phyloP scores from a whole-genome alignment of 2,329 filamentous ascomycete species.

The Clarireedia sp. region DNA sequence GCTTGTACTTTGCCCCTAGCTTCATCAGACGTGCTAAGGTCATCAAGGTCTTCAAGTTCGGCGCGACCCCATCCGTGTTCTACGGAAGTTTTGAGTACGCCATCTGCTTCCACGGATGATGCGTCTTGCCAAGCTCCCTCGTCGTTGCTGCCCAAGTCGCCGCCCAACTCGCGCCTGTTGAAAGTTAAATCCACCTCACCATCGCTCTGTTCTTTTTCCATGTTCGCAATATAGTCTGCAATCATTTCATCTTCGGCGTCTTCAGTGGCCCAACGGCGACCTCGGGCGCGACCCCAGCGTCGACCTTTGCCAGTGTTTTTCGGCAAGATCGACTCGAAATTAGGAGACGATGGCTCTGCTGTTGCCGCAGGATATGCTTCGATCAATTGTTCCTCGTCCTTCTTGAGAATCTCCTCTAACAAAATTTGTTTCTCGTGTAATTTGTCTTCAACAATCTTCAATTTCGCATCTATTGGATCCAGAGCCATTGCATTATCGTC shows the following conservation, averaged over 20 bases:
- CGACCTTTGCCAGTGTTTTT: conserved; percentile 1
- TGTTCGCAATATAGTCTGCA: conserved; percentile 31
- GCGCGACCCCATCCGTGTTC: conserved; percentile 35
- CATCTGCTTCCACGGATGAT: conserved; percentile 4
- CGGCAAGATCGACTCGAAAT: conserved; percentile 6
- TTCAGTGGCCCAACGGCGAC: not conserved
- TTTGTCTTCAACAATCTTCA: conserved; percentile 25
- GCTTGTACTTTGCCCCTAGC: conserved; percentile 34
- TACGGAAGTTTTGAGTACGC: not conserved
- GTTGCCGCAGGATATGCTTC: conserved; percentile 1
- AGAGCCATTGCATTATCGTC: not conserved
- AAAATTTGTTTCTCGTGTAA: conserved; percentile 22
- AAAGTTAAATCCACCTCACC: conserved; percentile 9
- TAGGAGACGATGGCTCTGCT: conserved; percentile 4
- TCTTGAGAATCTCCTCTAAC: conserved; percentile 24
- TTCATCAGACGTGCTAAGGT: conserved; percentile 42
- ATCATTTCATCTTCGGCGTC: conserved; percentile 17
- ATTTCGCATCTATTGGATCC: conserved; percentile 21
- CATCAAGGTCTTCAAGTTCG: conserved; percentile 39
- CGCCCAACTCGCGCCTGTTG: conserved; percentile 36
- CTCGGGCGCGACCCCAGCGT: conserved; percentile 5
- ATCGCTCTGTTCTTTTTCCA: conserved; percentile 23
- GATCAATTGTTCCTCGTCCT: conserved; percentile 3
- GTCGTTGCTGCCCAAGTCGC: conserved; percentile 38
- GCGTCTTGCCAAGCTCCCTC: conserved; percentile 20